Conservation (phyloP, 2,329 filamentous ascomycete genomes). For the Fusarium sp. region DNA sequence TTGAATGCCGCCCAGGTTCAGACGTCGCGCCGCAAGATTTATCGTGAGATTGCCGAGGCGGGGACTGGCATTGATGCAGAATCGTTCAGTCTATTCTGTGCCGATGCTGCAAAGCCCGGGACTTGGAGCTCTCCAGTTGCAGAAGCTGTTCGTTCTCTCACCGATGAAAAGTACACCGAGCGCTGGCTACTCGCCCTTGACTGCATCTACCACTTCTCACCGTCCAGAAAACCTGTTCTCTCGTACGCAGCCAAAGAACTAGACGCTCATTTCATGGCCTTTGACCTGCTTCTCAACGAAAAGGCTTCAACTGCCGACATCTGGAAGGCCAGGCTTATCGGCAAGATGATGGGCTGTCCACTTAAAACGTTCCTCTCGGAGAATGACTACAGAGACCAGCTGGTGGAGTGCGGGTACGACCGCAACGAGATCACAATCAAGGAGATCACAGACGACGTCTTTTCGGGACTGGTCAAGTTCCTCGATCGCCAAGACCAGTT, state of each 20-base stretch:
- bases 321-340: conserved; percentile 57
- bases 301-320: conserved; percentile 47
- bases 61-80: conserved; percentile 15
- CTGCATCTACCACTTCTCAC: conserved; percentile 68
- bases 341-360: conserved; percentile 62
- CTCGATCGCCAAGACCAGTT: conserved; percentile 54
- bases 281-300: conserved; percentile 62
- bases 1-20: conserved; percentile 60
- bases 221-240: conserved; percentile 63
- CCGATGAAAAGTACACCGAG: conserved; percentile 47
- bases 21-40: conserved; percentile 51
- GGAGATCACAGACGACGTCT: conserved; percentile 67
- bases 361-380: conserved; percentile 62
- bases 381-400: conserved; percentile 58
- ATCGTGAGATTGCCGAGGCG: conserved; percentile 39
- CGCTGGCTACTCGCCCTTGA: conserved; percentile 68
- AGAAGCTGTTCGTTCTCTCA: conserved; percentile 47
- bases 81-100: conserved; percentile 58
- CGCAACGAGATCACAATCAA: conserved; percentile 55
- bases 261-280: conserved; percentile 65
- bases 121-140: conserved; percentile 54
- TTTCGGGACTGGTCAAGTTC: conserved; percentile 61
- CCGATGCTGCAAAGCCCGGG: conserved; percentile 62
- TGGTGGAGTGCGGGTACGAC: conserved; percentile 63
- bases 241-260: conserved; percentile 56